Conservation (phyloP, 768 basidiomycete species). For the Mycena sanguinolenta region DNA sequence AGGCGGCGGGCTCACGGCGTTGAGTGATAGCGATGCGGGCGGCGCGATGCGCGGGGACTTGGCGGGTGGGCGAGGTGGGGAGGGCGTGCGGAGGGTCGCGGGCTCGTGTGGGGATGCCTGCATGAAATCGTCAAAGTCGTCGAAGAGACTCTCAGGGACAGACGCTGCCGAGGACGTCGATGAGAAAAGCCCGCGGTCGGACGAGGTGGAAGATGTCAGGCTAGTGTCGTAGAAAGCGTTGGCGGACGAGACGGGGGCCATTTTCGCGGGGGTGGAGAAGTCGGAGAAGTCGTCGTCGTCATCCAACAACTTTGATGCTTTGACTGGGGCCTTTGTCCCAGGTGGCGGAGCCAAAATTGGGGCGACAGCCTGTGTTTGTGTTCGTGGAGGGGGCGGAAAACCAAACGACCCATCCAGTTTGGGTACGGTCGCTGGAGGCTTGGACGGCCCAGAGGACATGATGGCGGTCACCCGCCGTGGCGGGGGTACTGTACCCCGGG, state of each 20-base stretch:
- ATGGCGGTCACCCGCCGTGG: slow-evolving; percentile 36
- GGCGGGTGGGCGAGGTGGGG: slow-evolving; percentile 59
- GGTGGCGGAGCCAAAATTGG: slow-evolving; percentile 48
- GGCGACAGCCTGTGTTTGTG: slow-evolving; percentile 37
- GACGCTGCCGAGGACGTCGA: slow-evolving; percentile 42
- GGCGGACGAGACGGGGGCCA: slow-evolving; percentile 33
- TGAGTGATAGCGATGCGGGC: slow-evolving; percentile 30
- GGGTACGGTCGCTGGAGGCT: slow-evolving; percentile 33
- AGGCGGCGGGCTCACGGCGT: not conserved
- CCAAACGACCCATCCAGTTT: slow-evolving; percentile 36
- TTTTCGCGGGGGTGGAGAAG: slow-evolving; percentile 53
- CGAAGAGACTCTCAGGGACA: slow-evolving; percentile 49
- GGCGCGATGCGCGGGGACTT: slow-evolving; percentile 42
- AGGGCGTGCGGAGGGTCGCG: slow-evolving; percentile 56
- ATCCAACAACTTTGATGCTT: slow-evolving; percentile 39
- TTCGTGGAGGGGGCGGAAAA: slow-evolving; percentile 35
- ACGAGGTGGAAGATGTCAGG: slow-evolving; percentile 37
- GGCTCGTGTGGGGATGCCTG: slow-evolving; percentile 40
- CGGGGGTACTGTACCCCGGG: slow-evolving; percentile 38
- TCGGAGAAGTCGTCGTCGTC: slow-evolving; percentile 71
- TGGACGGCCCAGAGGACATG: slow-evolving; percentile 35
- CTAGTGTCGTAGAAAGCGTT: slow-evolving; percentile 29
- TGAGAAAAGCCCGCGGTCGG: slow-evolving; percentile 41
- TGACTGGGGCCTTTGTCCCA: slow-evolving; percentile 40
- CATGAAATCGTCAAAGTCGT: slow-evolving; percentile 65